Evolutionary conservation across 129 eudicot genomes (phyloP).

Genomic region (Flaveria brownii): DNA sequence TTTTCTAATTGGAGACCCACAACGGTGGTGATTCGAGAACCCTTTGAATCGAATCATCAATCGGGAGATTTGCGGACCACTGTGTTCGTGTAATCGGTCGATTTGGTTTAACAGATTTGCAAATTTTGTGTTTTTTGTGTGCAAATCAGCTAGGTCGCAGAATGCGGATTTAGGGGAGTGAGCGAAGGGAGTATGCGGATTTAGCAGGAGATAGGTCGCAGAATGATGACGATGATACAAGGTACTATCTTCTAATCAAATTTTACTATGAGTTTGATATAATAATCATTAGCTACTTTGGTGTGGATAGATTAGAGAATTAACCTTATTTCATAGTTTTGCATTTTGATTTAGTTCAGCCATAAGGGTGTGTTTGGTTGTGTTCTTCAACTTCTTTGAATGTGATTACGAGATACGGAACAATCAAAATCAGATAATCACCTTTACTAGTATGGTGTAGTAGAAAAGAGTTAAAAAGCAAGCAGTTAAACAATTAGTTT

Average conservation of each 20-base stretch:
- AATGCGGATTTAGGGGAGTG: too few species aligned
- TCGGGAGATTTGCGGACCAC: constrained; percentile 27
- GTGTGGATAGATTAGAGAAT: not conserved
- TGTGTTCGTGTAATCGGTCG: constrained; percentile 32
- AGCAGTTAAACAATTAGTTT: too few species aligned
- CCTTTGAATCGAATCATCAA: constrained; percentile 15
- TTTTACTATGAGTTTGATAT: not conserved
- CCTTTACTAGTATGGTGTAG: not conserved
- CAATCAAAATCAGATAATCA: not conserved
- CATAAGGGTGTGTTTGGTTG: not conserved
- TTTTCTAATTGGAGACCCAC: constrained; percentile 18
- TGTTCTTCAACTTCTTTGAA: not conserved
- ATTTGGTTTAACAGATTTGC: constrained; percentile 7
- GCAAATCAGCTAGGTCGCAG: too few species aligned
- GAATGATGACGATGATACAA: constrained; percentile 42
- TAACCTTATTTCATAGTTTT: not conserved
- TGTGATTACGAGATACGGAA: not conserved
- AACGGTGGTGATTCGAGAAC: constrained; percentile 1
- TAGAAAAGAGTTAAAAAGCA: too few species aligned
- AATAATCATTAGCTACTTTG: not conserved
- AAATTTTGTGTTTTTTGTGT: not conserved
- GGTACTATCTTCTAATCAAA: constrained; percentile 33
- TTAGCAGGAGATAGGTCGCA: constrained; percentile 27
- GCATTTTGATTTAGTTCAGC: too few species aligned
- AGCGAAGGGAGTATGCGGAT: constrained; percentile 33